These are phyloP conservation scores for Cladochytrium replicatum DNA, from an alignment of 192 early-diverging fungal genomes.

Conservation along the genomic window DNA sequence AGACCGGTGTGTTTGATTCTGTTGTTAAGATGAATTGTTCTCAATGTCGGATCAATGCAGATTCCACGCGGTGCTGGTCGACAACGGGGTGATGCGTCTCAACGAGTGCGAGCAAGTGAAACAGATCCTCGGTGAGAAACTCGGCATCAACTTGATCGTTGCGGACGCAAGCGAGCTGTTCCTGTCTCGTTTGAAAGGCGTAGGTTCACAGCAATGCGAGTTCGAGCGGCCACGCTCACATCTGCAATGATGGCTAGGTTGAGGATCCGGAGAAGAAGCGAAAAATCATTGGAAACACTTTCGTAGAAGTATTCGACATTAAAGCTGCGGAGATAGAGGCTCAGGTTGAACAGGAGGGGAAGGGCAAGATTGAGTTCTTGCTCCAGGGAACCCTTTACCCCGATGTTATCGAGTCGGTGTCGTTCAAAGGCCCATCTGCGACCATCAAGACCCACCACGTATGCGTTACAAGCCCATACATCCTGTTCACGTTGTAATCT, in stretches of 20 bases:
- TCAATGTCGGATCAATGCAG: no score
- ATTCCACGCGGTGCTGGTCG: constrained; percentile 96
- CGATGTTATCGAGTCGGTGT: constrained; percentile 97
- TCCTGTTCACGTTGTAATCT: neutral
- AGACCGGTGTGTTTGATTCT: constrained; percentile 45
- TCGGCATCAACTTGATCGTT: constrained; percentile 93
- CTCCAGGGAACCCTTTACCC: constrained; percentile 97
- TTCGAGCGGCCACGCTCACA: neutral
- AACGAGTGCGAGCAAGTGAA: constrained; percentile 87
- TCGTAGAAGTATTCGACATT: constrained; percentile 94
- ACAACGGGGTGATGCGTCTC: constrained; percentile 98
- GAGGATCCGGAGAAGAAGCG: constrained; percentile 95
- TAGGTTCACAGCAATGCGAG: constrained; percentile 1
- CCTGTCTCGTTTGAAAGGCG: constrained; percentile 68
- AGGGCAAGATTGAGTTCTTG: constrained; percentile 82
- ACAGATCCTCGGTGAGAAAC: constrained; percentile 71
- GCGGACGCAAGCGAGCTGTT: constrained; percentile 81
- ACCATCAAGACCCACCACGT: constrained; percentile 99
- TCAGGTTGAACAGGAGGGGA: constrained; percentile 55
- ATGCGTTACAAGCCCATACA: constrained; percentile 11
- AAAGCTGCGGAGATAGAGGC: constrained; percentile 84
- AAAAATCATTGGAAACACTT: constrained; percentile 98
- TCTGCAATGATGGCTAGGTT: constrained; percentile 21
- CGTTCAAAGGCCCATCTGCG: constrained; percentile 97
- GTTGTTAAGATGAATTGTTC: neutral